phyloP scores from a whole-genome alignment of 139 green algal genomes.

The Mychonastes homosphaera region DNA sequence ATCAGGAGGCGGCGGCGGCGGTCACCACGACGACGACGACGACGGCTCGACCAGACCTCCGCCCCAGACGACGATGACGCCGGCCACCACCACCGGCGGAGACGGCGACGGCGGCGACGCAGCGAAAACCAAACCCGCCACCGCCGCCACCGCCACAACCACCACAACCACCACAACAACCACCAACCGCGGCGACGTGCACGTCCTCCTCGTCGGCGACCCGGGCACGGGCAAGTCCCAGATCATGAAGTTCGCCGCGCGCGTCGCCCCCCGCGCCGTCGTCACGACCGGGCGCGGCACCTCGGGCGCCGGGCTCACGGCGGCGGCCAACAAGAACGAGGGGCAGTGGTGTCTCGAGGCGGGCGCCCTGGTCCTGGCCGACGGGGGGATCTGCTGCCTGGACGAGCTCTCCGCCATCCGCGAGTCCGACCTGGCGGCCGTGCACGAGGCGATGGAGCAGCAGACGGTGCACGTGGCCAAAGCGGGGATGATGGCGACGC shows the following conservation, averaged over 20 bases:
- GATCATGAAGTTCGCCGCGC: slow-evolving; percentile 67
- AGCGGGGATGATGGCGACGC: slow-evolving; percentile 78
- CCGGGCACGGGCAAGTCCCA: slow-evolving; percentile 63
- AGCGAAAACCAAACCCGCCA: no score
- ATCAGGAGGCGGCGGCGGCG: background rate
- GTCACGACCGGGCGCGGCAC: slow-evolving; percentile 59
- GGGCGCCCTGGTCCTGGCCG: slow-evolving; percentile 70
- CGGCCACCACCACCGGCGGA: no score
- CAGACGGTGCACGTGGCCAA: slow-evolving; percentile 87
- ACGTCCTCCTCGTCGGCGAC: slow-evolving; percentile 87
- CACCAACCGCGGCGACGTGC: slow-evolving; percentile 56
- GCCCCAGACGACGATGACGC: no score
- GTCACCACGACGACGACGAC: no score
- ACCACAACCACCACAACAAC: no score
- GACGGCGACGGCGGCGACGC: no score
- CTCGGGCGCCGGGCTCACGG: slow-evolving; percentile 66
- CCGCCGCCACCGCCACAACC: no score
- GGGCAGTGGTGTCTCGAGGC: slow-evolving; percentile 77
- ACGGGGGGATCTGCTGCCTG: slow-evolving; percentile 83
- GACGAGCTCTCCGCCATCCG: slow-evolving; percentile 79
- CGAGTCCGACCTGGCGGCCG: slow-evolving; percentile 58
- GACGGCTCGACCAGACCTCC: no score
- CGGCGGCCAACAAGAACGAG: slow-evolving; percentile 63
- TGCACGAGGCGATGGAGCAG: slow-evolving; percentile 95
- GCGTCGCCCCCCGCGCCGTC: slow-evolving; percentile 51